Percentiles rank a stretch among this genome's conserved stretches.
These are phyloP conservation scores for Pisolithus orientalis DNA, from an alignment of 768 basidiomycete species.

Conservation along the genomic window DNA sequence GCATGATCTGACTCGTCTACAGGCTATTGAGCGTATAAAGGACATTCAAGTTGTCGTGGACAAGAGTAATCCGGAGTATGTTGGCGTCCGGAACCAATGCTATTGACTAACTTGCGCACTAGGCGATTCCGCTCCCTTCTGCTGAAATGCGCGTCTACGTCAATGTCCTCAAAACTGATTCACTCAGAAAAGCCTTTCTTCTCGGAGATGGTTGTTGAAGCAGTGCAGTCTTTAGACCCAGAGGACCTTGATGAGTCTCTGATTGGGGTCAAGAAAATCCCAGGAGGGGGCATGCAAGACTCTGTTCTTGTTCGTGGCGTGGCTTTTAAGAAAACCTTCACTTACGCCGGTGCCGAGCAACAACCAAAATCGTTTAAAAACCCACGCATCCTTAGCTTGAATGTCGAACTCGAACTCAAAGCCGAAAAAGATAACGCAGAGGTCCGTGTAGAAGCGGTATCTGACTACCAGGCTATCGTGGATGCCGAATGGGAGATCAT, in stretches of 20 bases:
- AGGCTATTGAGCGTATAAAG: conserved; percentile 85
- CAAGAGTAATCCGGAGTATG: conserved; percentile 85
- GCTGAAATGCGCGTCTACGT: conserved; percentile 94
- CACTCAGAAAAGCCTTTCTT: conserved; percentile 99
- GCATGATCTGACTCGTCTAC: conserved; percentile 6
- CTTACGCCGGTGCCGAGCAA: conserved; percentile 98
- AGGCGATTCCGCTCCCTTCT: conserved; percentile 93
- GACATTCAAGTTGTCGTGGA: conserved; percentile 88
- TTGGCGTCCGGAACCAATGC: conserved; percentile 7
- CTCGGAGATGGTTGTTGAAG: conserved; percentile 97
- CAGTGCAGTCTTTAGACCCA: conserved; percentile 88
- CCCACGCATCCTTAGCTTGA: conserved; percentile 88
- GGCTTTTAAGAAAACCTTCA: conserved; percentile 99
- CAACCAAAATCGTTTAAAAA: conserved; percentile 90
- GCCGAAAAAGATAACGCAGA: conserved; percentile 99
- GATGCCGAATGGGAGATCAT: conserved; percentile 99
- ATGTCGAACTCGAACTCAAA: conserved; percentile 97
- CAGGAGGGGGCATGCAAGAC: conserved; percentile 97
- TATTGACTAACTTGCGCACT: conserved; percentile 6
- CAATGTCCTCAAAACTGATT: conserved; percentile 99
- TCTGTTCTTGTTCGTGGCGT: conserved; percentile 86
- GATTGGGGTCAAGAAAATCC: conserved; percentile 96
- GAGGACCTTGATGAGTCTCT: conserved; percentile 91
- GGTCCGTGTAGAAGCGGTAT: conserved; percentile 92
- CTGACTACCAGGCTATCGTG: conserved; percentile 98